These are phyloP conservation scores for Xylaria sp. DNA, from an alignment of 2,329 filamentous ascomycete species.

Conservation along the genomic window DNA sequence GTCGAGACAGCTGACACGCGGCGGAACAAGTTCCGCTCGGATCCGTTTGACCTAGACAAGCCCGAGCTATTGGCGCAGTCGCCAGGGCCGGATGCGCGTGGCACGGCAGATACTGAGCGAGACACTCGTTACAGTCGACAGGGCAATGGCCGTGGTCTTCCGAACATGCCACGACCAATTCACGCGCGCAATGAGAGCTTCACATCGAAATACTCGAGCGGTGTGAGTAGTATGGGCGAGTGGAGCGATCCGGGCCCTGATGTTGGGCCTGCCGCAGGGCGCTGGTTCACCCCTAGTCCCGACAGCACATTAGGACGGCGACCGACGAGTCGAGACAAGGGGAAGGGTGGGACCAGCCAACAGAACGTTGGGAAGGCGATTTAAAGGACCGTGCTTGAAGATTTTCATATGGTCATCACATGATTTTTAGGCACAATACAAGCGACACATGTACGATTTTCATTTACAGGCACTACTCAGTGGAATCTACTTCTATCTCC, in stretches of 20 bases:
- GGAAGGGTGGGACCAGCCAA: slow-evolving; percentile 43
- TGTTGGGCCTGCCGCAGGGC: slow-evolving; percentile 55
- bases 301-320: slow-evolving; percentile 35
- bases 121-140: slow-evolving; percentile 41
- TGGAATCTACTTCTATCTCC: not conserved
- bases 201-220: slow-evolving; percentile 62
- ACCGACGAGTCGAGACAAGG: slow-evolving; percentile 33
- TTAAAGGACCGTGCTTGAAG: slow-evolving; percentile 33
- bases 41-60: slow-evolving; percentile 73
- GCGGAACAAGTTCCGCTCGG: slow-evolving; percentile 68
- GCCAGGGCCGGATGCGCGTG: slow-evolving; percentile 38
- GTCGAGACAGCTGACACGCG: slow-evolving; percentile 55
- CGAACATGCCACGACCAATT: slow-evolving; percentile 48
- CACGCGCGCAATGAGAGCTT: slow-evolving; percentile 55
- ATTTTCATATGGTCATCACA: not conserved
- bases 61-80: slow-evolving; percentile 55
- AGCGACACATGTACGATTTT: not conserved
- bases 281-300: slow-evolving; percentile 48
- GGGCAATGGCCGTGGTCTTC: slow-evolving; percentile 37
- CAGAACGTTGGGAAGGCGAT: slow-evolving; percentile 52
- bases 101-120: slow-evolving; percentile 47
- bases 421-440: not conserved
- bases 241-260: slow-evolving; percentile 68
- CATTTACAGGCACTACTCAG: slow-evolving; percentile 1
- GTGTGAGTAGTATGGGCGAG: slow-evolving; percentile 58